phyloP scores from a whole-genome alignment of 2,329 filamentous ascomycete genomes.

The Epichloe brachyelytri region DNA sequence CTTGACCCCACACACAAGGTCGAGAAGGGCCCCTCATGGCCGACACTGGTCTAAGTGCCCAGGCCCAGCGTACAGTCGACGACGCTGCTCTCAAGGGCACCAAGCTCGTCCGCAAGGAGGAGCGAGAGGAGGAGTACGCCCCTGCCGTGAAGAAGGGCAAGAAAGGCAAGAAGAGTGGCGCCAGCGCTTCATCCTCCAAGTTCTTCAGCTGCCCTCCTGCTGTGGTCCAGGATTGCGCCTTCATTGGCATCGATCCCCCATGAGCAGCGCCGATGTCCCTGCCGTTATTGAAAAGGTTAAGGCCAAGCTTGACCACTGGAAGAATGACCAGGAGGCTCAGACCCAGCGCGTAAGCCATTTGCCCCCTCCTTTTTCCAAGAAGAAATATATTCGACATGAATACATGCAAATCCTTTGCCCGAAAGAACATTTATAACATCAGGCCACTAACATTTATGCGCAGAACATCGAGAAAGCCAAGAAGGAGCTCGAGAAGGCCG shows the following conservation, averaged over 20 bases:
- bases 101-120: constrained; percentile 73
- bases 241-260: constrained; percentile 81
- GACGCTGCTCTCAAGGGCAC: constrained; percentile 75
- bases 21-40: constrained; percentile 54
- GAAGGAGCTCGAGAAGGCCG: constrained; percentile 71
- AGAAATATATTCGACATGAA: too few species aligned
- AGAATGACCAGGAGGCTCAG: constrained; percentile 76
- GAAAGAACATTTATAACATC: neutral
- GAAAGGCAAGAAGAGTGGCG: constrained; percentile 56
- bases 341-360: constrained; percentile 69
- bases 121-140: constrained; percentile 77
- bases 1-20: constrained; percentile 64
- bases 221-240: constrained; percentile 79
- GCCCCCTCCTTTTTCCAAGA: too few species aligned
- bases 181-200: constrained; percentile 35
- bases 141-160: constrained; percentile 75
- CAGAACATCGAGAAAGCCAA: constrained; percentile 96
- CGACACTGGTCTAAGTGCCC: constrained; percentile 63
- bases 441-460: neutral
- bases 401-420: neutral
- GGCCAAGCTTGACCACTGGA: constrained; percentile 84
- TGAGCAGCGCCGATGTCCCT: constrained; percentile 72
- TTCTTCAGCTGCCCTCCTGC: constrained; percentile 77
- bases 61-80: constrained; percentile 73
- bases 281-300: constrained; percentile 76